These are phyloP conservation scores for Mallotus japonicus DNA, from an alignment of 441 rosid species.

Conservation along the genomic window DNA sequence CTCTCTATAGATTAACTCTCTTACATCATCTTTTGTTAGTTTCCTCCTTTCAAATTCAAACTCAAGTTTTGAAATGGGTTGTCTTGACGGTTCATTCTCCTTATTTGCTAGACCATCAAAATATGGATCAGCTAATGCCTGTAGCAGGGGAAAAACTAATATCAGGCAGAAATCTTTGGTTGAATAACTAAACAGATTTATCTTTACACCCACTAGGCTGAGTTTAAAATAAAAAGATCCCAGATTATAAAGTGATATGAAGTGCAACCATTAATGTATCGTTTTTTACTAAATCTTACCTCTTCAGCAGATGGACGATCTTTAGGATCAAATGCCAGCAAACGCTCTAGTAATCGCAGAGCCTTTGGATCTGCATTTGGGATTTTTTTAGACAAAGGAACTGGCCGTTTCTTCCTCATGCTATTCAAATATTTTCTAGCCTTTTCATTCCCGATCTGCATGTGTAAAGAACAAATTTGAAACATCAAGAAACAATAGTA, in stretches of 20 bases:
- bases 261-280: constrained; percentile 11
- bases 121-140: constrained; percentile 94
- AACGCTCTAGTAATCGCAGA: constrained; percentile 65
- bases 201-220: background rate
- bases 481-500: constrained; percentile 16
- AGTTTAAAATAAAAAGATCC: background rate
- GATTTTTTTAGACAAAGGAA: constrained; percentile 73
- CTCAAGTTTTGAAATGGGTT: constrained; percentile 83
- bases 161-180: constrained; percentile 12
- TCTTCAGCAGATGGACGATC: constrained; percentile 94
- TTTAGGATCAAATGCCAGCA: constrained; percentile 92
- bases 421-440: constrained; percentile 83
- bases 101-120: constrained; percentile 68
- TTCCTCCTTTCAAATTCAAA: constrained; percentile 94
- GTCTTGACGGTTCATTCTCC: constrained; percentile 73
- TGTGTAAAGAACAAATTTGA: constrained; percentile 31
- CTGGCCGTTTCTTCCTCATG: constrained; percentile 70
- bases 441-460: constrained; percentile 91
- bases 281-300: constrained; percentile 38
- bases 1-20: constrained; percentile 95
- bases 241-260: background rate
- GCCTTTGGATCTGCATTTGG: constrained; percentile 79
- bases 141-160: constrained; percentile 20
- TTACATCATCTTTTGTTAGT: constrained; percentile 72
- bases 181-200: background rate